Conservation (phyloP, 2,329 filamentous ascomycete genomes). For the Penicillium sp. region DNA sequence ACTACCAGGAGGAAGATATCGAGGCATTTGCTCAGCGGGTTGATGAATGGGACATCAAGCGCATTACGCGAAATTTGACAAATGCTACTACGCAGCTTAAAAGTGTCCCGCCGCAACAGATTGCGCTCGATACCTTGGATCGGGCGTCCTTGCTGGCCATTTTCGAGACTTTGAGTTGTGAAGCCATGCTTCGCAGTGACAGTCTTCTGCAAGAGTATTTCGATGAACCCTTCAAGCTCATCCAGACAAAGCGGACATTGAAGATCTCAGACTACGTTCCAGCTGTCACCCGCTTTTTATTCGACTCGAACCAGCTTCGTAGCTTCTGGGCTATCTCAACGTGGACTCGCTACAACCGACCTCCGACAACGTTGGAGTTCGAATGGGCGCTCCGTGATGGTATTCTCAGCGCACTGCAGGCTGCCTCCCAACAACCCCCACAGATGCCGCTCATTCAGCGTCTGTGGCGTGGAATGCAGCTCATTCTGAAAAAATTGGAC, state of each 20-base stretch:
- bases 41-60: slow-evolving; percentile 60
- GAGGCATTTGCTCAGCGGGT: slow-evolving; percentile 57
- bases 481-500: slow-evolving; percentile 73
- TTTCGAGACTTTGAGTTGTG: slow-evolving; percentile 85
- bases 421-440: slow-evolving; percentile 58
- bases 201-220: slow-evolving; percentile 61
- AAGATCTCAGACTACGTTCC: slow-evolving; percentile 75
- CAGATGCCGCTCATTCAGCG: slow-evolving; percentile 59
- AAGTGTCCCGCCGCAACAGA: slow-evolving; percentile 50
- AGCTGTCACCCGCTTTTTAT: slow-evolving; percentile 81
- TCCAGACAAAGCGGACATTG: slow-evolving; percentile 76
- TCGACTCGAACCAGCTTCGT: slow-evolving; percentile 66
- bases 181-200: slow-evolving; percentile 67
- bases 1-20: slow-evolving; percentile 49
- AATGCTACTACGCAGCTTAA: slow-evolving; percentile 57
- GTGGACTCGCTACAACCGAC: slow-evolving; percentile 65
- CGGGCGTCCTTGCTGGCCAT: slow-evolving; percentile 71
- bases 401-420: slow-evolving; percentile 65
- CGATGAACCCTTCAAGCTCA: slow-evolving; percentile 77
- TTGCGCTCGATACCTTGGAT: slow-evolving; percentile 53
- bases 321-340: slow-evolving; percentile 67
- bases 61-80: slow-evolving; percentile 62
- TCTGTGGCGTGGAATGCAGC: slow-evolving; percentile 77
- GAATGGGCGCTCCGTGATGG: slow-evolving; percentile 82
- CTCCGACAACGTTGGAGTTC: slow-evolving; percentile 72